Conservation (phyloP, 2,329 filamentous ascomycete genomes). For the Nemania bipapillata region DNA sequence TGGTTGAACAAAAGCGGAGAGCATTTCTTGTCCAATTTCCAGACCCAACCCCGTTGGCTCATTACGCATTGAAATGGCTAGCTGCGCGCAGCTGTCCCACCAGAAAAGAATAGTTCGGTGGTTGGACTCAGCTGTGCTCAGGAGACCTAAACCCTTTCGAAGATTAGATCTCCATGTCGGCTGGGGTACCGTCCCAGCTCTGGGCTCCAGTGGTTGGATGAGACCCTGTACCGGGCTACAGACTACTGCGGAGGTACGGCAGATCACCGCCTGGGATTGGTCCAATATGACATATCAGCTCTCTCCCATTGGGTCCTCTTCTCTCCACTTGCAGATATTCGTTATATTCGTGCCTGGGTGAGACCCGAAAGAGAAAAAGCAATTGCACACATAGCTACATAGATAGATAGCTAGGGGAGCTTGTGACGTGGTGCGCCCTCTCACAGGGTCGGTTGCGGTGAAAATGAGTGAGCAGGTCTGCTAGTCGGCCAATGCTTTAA, state of each 20-base stretch:
- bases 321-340: conserved; percentile 19
- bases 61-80: conserved; percentile 28
- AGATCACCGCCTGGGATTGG: conserved; percentile 37
- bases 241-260: conserved; percentile 36
- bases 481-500: conserved; percentile 26
- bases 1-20: conserved; percentile 25
- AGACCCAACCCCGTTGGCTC: conserved; percentile 17
- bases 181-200: conserved; percentile 4
- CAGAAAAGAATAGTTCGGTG: conserved; percentile 27
- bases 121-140: conserved; percentile 29
- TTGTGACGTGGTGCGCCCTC: conserved; percentile 29
- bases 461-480: conserved; percentile 20
- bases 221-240: not conserved
- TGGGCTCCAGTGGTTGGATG: conserved; percentile 7
- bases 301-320: conserved; percentile 31
- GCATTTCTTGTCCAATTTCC: conserved; percentile 28
- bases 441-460: conserved; percentile 17
- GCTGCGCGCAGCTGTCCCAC: conserved; percentile 24
- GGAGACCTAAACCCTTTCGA: conserved; percentile 24
- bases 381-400: conserved; percentile 9
- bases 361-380: conserved; percentile 37
- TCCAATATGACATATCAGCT: conserved; percentile 33
- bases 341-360: conserved; percentile 22
- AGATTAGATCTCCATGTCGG: not conserved
- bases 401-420: conserved; percentile 17